Evolutionary conservation across 1,284 basidiomycete genomes (phyloP), one percentile per base, ranked within the genome.

Genomic region (Sanghuangporus baumii): DNA sequence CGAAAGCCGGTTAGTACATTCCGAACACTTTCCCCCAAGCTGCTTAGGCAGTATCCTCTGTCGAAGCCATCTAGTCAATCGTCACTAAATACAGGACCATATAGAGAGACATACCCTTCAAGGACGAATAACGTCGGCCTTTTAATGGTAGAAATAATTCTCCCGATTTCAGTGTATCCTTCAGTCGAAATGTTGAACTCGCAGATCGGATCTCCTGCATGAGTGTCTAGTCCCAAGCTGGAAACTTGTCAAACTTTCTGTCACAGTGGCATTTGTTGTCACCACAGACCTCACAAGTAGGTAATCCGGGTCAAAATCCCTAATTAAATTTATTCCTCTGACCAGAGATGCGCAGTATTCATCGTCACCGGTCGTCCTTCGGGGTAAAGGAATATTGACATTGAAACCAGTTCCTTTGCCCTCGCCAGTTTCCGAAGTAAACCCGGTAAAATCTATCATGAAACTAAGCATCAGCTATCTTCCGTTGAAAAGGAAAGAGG

Each of bases 211-310:
- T 77, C 74, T 55, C 73, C 71, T 1, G 60, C 57, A 65, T 71
- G 75, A 2, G 75, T 76, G 65, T 78, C 75, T 31, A 76, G 74
- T 8, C 76, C 76, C 37, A 76, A 70, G 59, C 70, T 73, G 59
- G n/a, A 31, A 47, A 46, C 2, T 14, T 31, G 43, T 6, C 37
- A 7, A 37, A 46, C 38, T 20, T 9, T 46, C 14, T 36, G 12
- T n/a, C 5, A 20, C n/a, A 36, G 11, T 18, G n/a, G 43, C 43
- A 6, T 11, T 26, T n/a, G 16, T 6, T 11, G n/a, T 9, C 50
- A 51, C 20, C 43, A 43, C 67, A 59, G 40, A 73, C 74, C 74
- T 76, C 31, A 76, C 69, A 41, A 77, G 57, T 5, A 76, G 50
- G 55, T 70, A 71, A 31, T 64, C 68, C 1, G 74, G 71, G 12